These are phyloP conservation scores for Geranium brycei DNA, from an alignment of 345 rosid species.

Conservation along the genomic window DNA sequence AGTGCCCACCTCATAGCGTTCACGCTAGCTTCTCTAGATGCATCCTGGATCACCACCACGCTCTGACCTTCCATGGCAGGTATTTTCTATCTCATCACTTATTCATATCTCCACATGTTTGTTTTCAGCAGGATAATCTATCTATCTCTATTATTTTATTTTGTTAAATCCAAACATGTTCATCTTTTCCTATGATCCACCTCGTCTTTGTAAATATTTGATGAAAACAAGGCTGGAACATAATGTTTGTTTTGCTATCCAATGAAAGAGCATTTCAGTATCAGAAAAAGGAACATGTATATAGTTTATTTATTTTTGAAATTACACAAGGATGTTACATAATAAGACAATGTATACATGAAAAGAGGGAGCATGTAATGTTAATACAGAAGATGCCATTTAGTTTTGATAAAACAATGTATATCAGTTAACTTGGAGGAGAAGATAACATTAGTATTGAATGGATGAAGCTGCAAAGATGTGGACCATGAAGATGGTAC, in stretches of 20 bases:
- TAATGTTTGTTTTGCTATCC: background rate
- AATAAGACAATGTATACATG: too few species aligned
- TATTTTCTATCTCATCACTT: background rate
- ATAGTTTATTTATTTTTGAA: too few species aligned
- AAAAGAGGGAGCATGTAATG: too few species aligned
- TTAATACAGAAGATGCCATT: too few species aligned
- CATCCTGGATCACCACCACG: conserved; percentile 37
- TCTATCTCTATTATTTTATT: background rate
- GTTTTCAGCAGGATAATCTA: background rate
- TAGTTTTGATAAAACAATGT: too few species aligned
- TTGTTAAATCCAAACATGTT: background rate
- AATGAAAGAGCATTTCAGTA: too few species aligned
- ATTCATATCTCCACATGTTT: background rate
- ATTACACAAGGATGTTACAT: too few species aligned
- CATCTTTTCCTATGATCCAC: background rate
- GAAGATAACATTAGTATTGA: too few species aligned
- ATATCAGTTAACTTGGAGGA: too few species aligned
- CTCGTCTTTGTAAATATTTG: background rate
- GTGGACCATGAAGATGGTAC: too few species aligned
- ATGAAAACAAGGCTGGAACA: background rate
- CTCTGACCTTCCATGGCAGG: conserved; percentile 20
- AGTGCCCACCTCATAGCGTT: conserved; percentile 26
- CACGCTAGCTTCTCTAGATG: conserved; percentile 17
- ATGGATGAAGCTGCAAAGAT: too few species aligned
- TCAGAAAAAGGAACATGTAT: too few species aligned